phyloP scores from a whole-genome alignment of 805 yeast species.

The Teunomyces panamensis region DNA sequence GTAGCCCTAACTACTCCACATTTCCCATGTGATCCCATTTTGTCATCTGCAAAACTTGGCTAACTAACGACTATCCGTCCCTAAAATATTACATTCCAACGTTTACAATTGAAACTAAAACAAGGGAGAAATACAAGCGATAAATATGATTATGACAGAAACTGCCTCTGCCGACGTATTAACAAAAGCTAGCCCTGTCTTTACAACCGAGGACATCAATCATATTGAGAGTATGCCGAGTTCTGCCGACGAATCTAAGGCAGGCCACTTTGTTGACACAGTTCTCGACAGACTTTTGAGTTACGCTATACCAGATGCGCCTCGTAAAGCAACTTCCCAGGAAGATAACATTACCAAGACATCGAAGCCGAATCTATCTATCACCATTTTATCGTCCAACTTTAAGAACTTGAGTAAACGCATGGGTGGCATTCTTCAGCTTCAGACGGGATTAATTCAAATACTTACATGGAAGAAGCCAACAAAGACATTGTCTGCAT shows the following conservation, averaged over 20 bases:
- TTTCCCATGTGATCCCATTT: conserved; percentile 4
- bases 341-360: conserved; percentile 33
- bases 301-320: conserved; percentile 48
- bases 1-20: conserved; percentile 1
- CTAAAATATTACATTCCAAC: too few relatives aligned
- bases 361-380: conserved; percentile 53
- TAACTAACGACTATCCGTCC: too few relatives aligned
- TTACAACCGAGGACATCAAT: background rate
- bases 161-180: background rate
- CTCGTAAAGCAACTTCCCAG: conserved; percentile 11
- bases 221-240: background rate
- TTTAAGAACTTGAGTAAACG: conserved; percentile 54
- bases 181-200: background rate
- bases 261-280: conserved; percentile 53
- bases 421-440: conserved; percentile 53
- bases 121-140: background rate
- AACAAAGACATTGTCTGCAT: conserved; percentile 57
- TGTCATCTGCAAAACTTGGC: too few relatives aligned
- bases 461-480: conserved; percentile 76
- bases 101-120: too few relatives aligned
- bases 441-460: conserved; percentile 61
- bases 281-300: conserved; percentile 52
- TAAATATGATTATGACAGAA: background rate
- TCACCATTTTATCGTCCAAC: conserved; percentile 54
- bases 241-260: background rate